Conservation (phyloP, 331 rosid genomes). For the Spiraea crenata region DNA sequence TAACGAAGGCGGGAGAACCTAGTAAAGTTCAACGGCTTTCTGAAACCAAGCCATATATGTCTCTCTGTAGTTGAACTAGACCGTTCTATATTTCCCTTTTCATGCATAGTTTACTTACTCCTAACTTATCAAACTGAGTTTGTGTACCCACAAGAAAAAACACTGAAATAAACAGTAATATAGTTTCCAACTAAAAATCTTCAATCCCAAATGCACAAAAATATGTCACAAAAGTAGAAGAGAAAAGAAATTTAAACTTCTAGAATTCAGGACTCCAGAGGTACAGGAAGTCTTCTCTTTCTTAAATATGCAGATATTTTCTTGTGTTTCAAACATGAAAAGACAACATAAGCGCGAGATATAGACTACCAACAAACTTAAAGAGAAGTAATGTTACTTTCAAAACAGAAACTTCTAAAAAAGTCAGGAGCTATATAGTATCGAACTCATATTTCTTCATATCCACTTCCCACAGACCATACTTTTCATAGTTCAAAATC, state of each 20-base stretch:
- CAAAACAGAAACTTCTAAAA: background rate
- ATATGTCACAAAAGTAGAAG: no score
- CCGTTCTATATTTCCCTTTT: background rate
- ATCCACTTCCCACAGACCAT: slow-evolving; percentile 2
- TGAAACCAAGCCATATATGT: no score
- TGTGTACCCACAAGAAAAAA: background rate
- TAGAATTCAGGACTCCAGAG: no score
- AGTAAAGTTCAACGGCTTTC: no score
- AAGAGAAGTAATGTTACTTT: background rate
- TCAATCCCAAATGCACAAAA: no score
- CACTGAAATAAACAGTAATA: no score
- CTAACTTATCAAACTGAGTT: background rate
- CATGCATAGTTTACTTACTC: background rate
- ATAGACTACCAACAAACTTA: background rate
- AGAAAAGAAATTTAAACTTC: no score
- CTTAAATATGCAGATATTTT: background rate
- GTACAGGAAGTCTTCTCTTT: background rate
- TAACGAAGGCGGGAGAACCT: no score
- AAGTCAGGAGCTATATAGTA: background rate
- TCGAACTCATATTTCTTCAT: background rate
- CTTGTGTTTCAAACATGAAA: background rate
- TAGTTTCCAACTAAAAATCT: no score
- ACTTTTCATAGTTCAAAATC: background rate
- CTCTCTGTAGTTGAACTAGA: background rate
- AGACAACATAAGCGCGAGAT: background rate